Percentiles rank a stretch among this genome's conserved stretches.
phyloP scores from a whole-genome alignment of 116 monocot species.

The Thalassia testudinum region DNA sequence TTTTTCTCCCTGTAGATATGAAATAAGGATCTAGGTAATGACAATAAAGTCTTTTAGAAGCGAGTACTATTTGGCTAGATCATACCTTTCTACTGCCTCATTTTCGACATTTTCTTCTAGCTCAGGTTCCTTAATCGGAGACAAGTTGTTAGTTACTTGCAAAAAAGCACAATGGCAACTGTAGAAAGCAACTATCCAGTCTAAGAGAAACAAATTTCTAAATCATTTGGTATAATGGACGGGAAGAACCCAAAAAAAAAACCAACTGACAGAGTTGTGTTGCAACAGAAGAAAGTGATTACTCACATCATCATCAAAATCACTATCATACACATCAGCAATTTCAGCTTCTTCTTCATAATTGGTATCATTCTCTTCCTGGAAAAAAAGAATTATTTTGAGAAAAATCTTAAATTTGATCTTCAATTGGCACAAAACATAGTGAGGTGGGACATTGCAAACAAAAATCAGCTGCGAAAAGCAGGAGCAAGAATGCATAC shows the following conservation, averaged over 20 bases:
- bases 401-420: too few relatives aligned
- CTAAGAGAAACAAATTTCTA: too few relatives aligned
- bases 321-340: constrained; percentile 90
- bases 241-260: not conserved
- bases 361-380: constrained; percentile 84
- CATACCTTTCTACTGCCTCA: constrained; percentile 58
- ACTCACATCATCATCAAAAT: constrained; percentile 92
- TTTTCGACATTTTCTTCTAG: constrained; percentile 55
- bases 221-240: too few relatives aligned
- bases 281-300: not conserved
- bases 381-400: not conserved
- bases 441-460: too few relatives aligned
- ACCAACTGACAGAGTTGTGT: not conserved
- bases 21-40: not conserved
- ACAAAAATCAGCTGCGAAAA: too few relatives aligned
- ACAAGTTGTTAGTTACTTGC: too few relatives aligned
- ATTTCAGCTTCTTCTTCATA: constrained; percentile 77
- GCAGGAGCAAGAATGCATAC: too few relatives aligned
- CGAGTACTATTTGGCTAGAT: not conserved
- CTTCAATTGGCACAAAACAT: too few relatives aligned
- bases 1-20: constrained; percentile 35
- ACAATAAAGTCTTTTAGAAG: too few relatives aligned
- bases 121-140: constrained; percentile 70
- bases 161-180: too few relatives aligned
- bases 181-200: too few relatives aligned